These are phyloP conservation scores for Pseudogymnoascus sp. DNA, from an alignment of 2,329 filamentous ascomycete genomes.

Conservation along the genomic window DNA sequence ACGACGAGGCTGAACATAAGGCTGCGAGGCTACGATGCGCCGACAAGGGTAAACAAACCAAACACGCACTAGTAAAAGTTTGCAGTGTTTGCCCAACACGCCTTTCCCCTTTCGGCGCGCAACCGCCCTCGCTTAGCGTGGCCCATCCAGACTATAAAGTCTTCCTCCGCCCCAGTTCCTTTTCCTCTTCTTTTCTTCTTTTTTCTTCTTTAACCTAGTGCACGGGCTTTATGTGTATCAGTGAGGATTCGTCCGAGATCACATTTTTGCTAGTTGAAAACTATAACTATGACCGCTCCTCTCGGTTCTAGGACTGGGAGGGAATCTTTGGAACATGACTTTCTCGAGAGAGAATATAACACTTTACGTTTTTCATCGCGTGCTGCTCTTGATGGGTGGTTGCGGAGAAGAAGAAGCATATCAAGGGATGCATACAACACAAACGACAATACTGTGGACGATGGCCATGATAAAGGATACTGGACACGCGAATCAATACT, in stretches of 20 bases:
- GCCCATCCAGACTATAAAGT: background rate
- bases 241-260: conserved; percentile 83
- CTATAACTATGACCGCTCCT: conserved; percentile 60
- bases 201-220: conserved; percentile 9
- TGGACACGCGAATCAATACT: background rate
- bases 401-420: conserved; percentile 40
- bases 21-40: background rate
- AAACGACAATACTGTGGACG: background rate
- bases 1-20: background rate
- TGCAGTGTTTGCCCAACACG: background rate
- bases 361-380: conserved; percentile 42
- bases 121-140: background rate
- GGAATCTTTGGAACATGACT: conserved; percentile 67
- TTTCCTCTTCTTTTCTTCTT: conserved; percentile 10
- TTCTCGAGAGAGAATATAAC: conserved; percentile 26
- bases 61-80: conserved; percentile 1
- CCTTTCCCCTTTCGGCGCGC: background rate
- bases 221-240: conserved; percentile 68
- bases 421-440: background rate
- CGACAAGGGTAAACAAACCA: background rate
- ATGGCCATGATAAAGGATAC: background rate
- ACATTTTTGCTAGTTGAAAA: conserved; percentile 68
- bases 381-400: conserved; percentile 35
- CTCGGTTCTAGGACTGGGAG: conserved; percentile 56
- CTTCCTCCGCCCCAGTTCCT: background rate